These are phyloP conservation scores for Ormosia emarginata DNA, from an alignment of 306 rosid genomes.

Conservation along the genomic window DNA sequence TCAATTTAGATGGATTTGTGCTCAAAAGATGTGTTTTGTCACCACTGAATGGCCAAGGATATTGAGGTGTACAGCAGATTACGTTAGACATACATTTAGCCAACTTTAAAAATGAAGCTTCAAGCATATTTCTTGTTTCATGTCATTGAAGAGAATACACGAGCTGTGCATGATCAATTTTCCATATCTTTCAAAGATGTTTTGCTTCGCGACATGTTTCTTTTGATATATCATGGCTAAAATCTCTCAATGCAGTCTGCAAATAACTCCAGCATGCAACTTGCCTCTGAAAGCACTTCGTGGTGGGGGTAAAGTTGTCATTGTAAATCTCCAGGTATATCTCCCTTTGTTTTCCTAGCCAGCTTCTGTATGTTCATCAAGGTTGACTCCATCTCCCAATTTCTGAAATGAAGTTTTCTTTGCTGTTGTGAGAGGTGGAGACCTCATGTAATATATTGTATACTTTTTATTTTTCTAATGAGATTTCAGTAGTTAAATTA, in stretches of 20 bases:
- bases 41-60: neutral
- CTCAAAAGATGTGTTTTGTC: neutral
- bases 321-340: slow-evolving; percentile 93
- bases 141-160: slow-evolving; percentile 1
- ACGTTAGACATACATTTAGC: neutral
- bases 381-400: slow-evolving; percentile 9
- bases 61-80: neutral
- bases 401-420: slow-evolving; percentile 1
- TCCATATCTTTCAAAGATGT: neutral
- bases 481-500: neutral
- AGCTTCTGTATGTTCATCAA: neutral
- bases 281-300: slow-evolving; percentile 90
- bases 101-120: neutral
- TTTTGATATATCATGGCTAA: slow-evolving; percentile 24
- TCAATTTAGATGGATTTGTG: neutral
- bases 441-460: neutral
- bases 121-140: neutral
- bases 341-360: neutral
- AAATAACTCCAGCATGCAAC: slow-evolving; percentile 99
- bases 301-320: slow-evolving; percentile 92
- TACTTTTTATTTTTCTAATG: neutral
- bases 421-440: neutral
- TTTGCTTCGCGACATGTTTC: slow-evolving; percentile 14
- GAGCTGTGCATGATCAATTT: neutral
- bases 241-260: slow-evolving; percentile 64